Evolutionary conservation across 2,329 filamentous ascomycete genomes (phyloP).

Genomic region (Aspergillus ochraceoroseus): DNA sequence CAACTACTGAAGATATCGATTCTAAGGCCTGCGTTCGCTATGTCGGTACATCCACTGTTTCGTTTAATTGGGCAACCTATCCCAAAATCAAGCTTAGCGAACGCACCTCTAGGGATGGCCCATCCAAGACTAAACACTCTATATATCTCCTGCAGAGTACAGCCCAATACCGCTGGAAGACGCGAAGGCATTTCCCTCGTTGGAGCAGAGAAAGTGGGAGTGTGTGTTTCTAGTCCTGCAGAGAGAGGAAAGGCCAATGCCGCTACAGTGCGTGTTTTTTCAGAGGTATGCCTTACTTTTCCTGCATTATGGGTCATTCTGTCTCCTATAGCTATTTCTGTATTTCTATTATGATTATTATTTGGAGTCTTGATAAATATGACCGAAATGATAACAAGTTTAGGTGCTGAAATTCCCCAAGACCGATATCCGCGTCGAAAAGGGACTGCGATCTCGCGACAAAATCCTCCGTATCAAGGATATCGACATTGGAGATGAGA

Average conservation of each 20-base stretch:
- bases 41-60: too few relatives aligned
- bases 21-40: too few relatives aligned
- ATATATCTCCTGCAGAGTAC: slow-evolving; percentile 62
- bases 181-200: slow-evolving; percentile 59
- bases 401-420: slow-evolving; percentile 59
- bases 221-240: slow-evolving; percentile 61
- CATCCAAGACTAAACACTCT: slow-evolving; percentile 40
- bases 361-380: too few relatives aligned
- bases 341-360: background rate
- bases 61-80: too few relatives aligned
- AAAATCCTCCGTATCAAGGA: slow-evolving; percentile 52
- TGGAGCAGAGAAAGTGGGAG: slow-evolving; percentile 54
- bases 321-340: background rate
- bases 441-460: slow-evolving; percentile 59
- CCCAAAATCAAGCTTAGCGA: too few relatives aligned
- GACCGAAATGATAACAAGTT: background rate
- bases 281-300: slow-evolving; percentile 44
- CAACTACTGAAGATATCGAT: too few relatives aligned
- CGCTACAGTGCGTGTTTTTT: slow-evolving; percentile 60
- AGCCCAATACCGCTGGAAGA: slow-evolving; percentile 58
- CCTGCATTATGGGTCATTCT: background rate
- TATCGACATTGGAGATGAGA: slow-evolving; percentile 28
- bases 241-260: slow-evolving; percentile 65
- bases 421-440: slow-evolving; percentile 58
- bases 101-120: too few relatives aligned